Evolutionary conservation across 2,329 filamentous ascomycete genomes (phyloP).

Genomic region (Didymella glomerata): DNA sequence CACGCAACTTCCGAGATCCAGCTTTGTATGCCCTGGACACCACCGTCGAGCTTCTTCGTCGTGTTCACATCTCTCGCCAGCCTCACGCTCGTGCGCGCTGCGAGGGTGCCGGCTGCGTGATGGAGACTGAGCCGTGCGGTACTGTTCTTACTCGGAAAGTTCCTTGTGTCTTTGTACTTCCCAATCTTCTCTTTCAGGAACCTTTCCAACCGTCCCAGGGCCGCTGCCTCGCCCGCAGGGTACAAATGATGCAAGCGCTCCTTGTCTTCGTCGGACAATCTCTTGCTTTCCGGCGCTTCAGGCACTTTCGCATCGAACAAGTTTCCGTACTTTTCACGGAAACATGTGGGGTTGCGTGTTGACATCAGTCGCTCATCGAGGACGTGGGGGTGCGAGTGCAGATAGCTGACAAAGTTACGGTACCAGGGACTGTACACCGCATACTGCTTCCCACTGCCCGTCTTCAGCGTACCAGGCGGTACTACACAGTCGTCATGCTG

Average conservation of each 20-base stretch:
- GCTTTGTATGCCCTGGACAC: constrained; percentile 52
- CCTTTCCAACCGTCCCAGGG: constrained; percentile 51
- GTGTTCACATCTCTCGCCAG: constrained; percentile 61
- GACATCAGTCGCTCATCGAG: constrained; percentile 70
- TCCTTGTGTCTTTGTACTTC: constrained; percentile 53
- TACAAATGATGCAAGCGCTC: constrained; percentile 53
- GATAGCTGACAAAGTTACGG: constrained; percentile 74
- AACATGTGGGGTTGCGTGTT: constrained; percentile 60
- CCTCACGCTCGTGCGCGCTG: constrained; percentile 55
- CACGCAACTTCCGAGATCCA: constrained; percentile 64
- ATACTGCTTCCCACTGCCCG: constrained; percentile 78
- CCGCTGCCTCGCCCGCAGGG: constrained; percentile 57
- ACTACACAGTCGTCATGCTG: constrained; percentile 86
- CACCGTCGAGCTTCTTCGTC: constrained; percentile 62
- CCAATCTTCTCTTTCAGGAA: constrained; percentile 58
- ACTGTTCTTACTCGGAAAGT: constrained; percentile 53
- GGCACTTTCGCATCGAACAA: constrained; percentile 47
- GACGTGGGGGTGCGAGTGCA: constrained; percentile 74
- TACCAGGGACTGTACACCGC: constrained; percentile 88
- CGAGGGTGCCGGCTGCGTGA: constrained; percentile 57
- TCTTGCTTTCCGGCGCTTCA: constrained; percentile 68
- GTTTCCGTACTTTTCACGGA: constrained; percentile 59
- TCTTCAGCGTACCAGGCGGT: constrained; percentile 72
- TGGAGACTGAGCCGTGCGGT: constrained; percentile 55
- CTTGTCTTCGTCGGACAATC: constrained; percentile 55